A percentile compares a stretch with the other conserved stretches of the same genome.
Evolutionary conservation across 2,329 filamentous ascomycete genomes (phyloP).

Genomic region (Paracoccidioides lutzii): DNA sequence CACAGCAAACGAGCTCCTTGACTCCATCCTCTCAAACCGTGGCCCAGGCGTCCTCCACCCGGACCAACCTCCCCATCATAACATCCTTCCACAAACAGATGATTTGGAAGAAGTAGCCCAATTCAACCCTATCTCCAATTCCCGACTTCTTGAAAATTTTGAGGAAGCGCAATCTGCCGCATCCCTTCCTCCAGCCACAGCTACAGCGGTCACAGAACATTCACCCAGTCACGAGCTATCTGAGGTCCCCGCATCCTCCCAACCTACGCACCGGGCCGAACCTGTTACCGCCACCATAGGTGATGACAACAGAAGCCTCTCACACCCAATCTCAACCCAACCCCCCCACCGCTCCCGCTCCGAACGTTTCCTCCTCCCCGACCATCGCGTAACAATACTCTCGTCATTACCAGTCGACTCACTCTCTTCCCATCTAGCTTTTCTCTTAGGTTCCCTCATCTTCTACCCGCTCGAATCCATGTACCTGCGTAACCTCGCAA

Average conservation of each 20-base stretch:
- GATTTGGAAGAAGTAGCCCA: neutral
- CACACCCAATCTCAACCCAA: neutral
- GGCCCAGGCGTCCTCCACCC: neutral
- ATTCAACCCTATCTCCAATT: neutral
- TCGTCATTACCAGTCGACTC: constrained; percentile 31
- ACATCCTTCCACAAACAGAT: neutral
- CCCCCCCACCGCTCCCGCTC: constrained; percentile 11
- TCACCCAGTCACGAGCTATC: neutral
- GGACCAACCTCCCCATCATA: neutral
- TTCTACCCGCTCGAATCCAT: constrained; percentile 30
- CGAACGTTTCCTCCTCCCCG: constrained; percentile 7
- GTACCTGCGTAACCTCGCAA: constrained; percentile 28
- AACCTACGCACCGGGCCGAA: neutral
- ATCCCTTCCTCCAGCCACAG: neutral
- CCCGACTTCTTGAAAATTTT: neutral
- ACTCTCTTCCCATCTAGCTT: constrained; percentile 29
- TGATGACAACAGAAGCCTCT: constrained; percentile 5
- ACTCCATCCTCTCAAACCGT: constrained; percentile 20
- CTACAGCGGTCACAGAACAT: neutral
- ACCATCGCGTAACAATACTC: constrained; percentile 31
- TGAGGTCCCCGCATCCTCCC: neutral
- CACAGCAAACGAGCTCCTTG: constrained; percentile 21
- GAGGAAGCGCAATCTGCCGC: neutral
- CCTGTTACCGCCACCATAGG: neutral
- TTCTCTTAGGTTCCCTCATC: constrained; percentile 24